Evolutionary conservation across 2,329 filamentous ascomycete species (phyloP), one percentile per base, ranked within the genome.

Genomic region (Trichoderma polysporum): DNA sequence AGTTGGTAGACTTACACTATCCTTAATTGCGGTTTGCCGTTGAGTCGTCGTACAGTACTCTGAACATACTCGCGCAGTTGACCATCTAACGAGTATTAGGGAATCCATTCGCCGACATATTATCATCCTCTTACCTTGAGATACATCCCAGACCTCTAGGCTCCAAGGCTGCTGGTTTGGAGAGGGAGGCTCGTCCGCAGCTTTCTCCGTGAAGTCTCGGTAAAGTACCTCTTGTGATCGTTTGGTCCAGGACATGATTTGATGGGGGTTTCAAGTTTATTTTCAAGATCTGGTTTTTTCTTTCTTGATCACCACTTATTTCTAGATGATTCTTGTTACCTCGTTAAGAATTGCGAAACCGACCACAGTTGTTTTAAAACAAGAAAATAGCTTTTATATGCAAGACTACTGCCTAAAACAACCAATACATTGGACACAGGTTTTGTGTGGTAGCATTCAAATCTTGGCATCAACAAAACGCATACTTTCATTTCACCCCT

Each of bases 191-290:
- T 70, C 69, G n/a, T 69, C 66, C 22, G 69, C 73, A 25, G 73
- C 70, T 56, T 72, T 68, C 35, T 70, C 68, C 25, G 70, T 69
- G 66, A 75, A 75, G 8, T 71, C 72, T 37, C 70, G 68, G 53
- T 75, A 72, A 1, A 73, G 69, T 25, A 60, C 68, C 25, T 72
- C 66, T 70, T 62, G 59, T 25, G 59, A 37, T 33, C 70, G 69
- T 31, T 68, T 63, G 9, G 73, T 75, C 73, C 73, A 75, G 49
- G 73, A 75, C 73, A 75, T 75, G 35, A 8, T 29, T 45, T 45
- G 13, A 10, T 66, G 9, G 54, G 9, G 8, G n/a, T 3, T 58
- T 17, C 9, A 29, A 17, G 12, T 25, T 25, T 8, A n/a, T 6
- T 35, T 17, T 31, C 7, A 7, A 29, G 45, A 31, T 45, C 9